Conservation (phyloP, 306 rosid genomes). For the Erythrophleum fordii region DNA sequence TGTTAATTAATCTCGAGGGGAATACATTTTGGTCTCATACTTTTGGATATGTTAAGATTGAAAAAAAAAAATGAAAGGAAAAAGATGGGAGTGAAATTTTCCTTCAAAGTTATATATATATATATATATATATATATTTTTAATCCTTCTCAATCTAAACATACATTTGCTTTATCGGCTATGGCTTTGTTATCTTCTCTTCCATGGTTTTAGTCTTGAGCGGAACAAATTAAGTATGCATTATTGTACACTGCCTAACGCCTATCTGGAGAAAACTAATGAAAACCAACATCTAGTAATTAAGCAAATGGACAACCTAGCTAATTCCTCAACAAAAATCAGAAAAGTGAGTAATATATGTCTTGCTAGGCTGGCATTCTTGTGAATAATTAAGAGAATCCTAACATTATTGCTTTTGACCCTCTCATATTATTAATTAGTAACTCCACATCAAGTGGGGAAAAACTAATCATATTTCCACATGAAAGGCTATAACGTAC, state of each 20-base stretch:
- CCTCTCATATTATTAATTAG: slow-evolving; percentile 26
- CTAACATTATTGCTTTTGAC: slow-evolving; percentile 45
- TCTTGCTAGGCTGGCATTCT: slow-evolving; percentile 30
- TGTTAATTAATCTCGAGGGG: slow-evolving; percentile 43
- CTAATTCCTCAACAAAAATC: slow-evolving; percentile 24
- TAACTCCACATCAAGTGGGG: slow-evolving; percentile 43
- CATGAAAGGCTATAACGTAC: slow-evolving; percentile 32
- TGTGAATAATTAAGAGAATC: slow-evolving; percentile 43
- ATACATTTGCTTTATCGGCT: not conserved
- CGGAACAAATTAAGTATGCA: not conserved
- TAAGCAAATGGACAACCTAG: slow-evolving; percentile 25
- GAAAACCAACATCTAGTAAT: slow-evolving; percentile 15
- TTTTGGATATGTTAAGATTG: not conserved
- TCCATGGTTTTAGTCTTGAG: slow-evolving; percentile 11
- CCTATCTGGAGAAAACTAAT: slow-evolving; percentile 4
- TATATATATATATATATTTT: not conserved
- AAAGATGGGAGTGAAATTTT: not conserved
- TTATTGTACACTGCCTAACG: not conserved
- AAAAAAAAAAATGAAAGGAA: not conserved
- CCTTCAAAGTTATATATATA: not conserved
- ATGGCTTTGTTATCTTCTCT: slow-evolving; percentile 4
- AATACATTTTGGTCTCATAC: slow-evolving; percentile 21
- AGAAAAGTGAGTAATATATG: slow-evolving; percentile 34
- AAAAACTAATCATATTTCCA: slow-evolving; percentile 30
- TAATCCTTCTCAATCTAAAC: not conserved